A percentile compares a stretch with the other conserved stretches of the same genome.
These are phyloP conservation scores for Microcyclospora tardicrescens DNA, from an alignment of 2,329 filamentous ascomycete species.

Conservation along the genomic window DNA sequence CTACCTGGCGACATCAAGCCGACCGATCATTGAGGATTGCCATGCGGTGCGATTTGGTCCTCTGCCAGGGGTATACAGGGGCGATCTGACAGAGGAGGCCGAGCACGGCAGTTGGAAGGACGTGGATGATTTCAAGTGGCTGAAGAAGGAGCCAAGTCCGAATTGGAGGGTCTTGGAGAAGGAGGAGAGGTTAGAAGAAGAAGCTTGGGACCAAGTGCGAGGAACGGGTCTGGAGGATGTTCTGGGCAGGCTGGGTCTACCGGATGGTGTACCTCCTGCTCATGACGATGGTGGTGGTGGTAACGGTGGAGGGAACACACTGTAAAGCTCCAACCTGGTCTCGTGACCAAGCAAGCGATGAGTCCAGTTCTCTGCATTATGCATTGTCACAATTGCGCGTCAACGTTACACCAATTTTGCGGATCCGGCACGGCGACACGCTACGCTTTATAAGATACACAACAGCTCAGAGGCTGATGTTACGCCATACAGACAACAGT, in stretches of 20 bases:
- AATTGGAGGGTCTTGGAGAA: conserved; percentile 66
- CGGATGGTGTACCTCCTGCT: no score
- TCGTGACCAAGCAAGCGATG: no score
- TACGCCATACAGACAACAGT: no score
- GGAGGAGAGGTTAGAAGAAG: conserved; percentile 25
- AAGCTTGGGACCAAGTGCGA: conserved; percentile 19
- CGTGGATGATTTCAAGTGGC: conserved; percentile 96
- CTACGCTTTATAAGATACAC: no score
- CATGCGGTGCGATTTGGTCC: conserved; percentile 63
- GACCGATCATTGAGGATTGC: conserved; percentile 92
- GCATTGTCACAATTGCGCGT: no score
- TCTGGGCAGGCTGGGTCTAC: conserved; percentile 30
- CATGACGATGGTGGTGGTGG: conserved; percentile 1
- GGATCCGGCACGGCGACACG: no score
- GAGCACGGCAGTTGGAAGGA: conserved; percentile 51
- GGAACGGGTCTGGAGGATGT: conserved; percentile 53
- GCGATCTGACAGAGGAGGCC: conserved; percentile 11
- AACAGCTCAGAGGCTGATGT: no score
- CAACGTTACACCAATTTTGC: no score
- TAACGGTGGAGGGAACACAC: not conserved
- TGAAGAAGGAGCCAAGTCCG: conserved; percentile 72
- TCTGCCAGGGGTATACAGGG: conserved; percentile 49
- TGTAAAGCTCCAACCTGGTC: no score
- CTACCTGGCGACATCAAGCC: conserved; percentile 68
- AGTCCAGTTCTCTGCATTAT: no score